Percentiles rank a stretch among this genome's conserved stretches.
These are phyloP conservation scores for Umbelopsis vinacea DNA, from an alignment of 192 early-diverging fungal species.

Conservation along the genomic window DNA sequence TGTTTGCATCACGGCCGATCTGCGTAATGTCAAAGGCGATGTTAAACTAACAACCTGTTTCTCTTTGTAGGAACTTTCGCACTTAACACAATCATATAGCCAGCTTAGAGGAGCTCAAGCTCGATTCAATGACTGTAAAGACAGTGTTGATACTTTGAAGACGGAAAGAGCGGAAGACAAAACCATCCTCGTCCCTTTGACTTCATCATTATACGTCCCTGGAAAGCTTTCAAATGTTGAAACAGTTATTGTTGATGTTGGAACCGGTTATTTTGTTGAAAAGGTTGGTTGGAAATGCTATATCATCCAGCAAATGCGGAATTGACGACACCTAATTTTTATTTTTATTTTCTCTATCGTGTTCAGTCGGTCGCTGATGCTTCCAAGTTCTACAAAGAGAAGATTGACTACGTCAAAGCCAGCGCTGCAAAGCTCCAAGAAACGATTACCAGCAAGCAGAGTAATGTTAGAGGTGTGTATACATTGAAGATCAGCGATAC, in stretches of 20 bases:
- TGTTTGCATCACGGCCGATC: not conserved
- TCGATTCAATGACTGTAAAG: conserved; percentile 84
- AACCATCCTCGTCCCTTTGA: conserved; percentile 78
- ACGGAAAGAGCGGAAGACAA: conserved; percentile 58
- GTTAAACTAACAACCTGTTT: not conserved
- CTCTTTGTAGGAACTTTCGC: conserved; percentile 74
- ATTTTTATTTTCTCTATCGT: too few species aligned
- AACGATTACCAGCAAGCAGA: conserved; percentile 79
- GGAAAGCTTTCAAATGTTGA: conserved; percentile 81
- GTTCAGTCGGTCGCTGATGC: conserved; percentile 76
- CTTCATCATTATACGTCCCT: conserved; percentile 86
- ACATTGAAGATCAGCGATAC: not conserved
- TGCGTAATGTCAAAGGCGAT: not conserved
- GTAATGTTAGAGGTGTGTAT: conserved; percentile 62
- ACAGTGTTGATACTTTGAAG: conserved; percentile 67
- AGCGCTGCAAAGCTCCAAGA: conserved; percentile 84
- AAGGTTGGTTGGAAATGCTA: conserved; percentile 61
- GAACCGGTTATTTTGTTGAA: conserved; percentile 95
- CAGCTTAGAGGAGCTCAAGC: conserved; percentile 88
- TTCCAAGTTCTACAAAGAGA: conserved; percentile 78
- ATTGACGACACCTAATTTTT: too few species aligned
- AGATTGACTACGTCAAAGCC: conserved; percentile 81
- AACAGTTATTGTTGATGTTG: conserved; percentile 93
- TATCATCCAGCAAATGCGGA: not conserved
- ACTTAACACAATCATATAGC: conserved; percentile 81